Conservation (phyloP, 1,139 yeast species). For the Yamadazyma songkhlaensis region DNA sequence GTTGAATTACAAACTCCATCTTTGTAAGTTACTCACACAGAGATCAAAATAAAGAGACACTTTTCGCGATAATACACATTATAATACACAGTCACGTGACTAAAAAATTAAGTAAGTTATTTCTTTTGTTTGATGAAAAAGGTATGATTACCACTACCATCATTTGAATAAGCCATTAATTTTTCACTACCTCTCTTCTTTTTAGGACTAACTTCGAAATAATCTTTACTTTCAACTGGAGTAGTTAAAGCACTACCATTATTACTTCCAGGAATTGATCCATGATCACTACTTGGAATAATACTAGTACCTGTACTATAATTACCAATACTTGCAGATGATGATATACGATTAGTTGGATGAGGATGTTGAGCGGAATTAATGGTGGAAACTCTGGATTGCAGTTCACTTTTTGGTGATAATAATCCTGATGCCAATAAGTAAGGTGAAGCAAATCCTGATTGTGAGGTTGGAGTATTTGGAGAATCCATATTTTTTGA, state of each 20-base stretch:
- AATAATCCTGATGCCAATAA: constrained; percentile 54
- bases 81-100: not conserved
- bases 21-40: not conserved
- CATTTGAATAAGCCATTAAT: constrained; percentile 43
- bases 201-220: constrained; percentile 19
- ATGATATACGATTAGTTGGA: no score
- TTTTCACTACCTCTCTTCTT: constrained; percentile 27
- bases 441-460: constrained; percentile 61
- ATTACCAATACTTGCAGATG: constrained; percentile 1
- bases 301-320: not conserved
- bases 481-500: constrained; percentile 1
- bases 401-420: constrained; percentile 37
- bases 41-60: not conserved
- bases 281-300: not conserved
- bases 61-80: not conserved
- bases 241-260: constrained; percentile 9
- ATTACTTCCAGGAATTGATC: constrained; percentile 3
- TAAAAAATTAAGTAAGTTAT: not conserved
- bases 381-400: constrained; percentile 7
- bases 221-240: constrained; percentile 14
- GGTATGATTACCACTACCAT: constrained; percentile 41
- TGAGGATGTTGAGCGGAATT: constrained; percentile 4
- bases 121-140: constrained; percentile 37
- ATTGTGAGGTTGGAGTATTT: constrained; percentile 14
- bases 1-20: constrained; percentile 27